phyloP scores from a whole-genome alignment of 2,329 filamentous ascomycete genomes.

The Aspergillus fumigatiaffinis region DNA sequence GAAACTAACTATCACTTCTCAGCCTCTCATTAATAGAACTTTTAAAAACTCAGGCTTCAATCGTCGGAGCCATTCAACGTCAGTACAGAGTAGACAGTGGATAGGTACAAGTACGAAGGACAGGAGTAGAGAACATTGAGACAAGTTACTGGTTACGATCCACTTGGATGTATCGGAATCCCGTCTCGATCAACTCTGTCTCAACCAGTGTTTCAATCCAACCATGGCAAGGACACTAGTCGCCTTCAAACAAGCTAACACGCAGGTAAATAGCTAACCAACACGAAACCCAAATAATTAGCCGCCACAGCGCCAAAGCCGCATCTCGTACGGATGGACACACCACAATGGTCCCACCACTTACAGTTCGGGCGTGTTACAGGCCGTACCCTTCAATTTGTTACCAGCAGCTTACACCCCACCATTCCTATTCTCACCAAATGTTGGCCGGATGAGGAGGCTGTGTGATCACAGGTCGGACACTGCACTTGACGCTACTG shows the following conservation, averaged over 20 bases:
- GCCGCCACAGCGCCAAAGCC: constrained; percentile 1
- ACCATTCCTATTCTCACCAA: background rate
- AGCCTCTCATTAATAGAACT: background rate
- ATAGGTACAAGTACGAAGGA: background rate
- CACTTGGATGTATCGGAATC: background rate
- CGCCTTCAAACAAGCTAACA: background rate
- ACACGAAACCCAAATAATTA: background rate
- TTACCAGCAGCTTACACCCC: background rate
- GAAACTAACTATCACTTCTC: background rate
- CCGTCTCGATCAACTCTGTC: constrained; percentile 6
- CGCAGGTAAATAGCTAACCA: background rate
- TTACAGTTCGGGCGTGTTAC: background rate
- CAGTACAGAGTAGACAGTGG: no score
- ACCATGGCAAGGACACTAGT: background rate
- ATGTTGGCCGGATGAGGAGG: background rate
- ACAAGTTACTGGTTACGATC: background rate
- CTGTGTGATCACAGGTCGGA: background rate
- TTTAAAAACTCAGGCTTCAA: background rate
- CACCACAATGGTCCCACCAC: background rate
- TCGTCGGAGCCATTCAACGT: background rate
- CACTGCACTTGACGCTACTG: background rate
- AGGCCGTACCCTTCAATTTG: background rate
- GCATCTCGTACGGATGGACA: background rate
- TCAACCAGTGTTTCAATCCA: constrained; percentile 23
- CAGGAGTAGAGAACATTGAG: background rate